Evolutionary conservation across 176 grass and related monocot genomes (phyloP), one percentile per base, ranked within the genome.

Genomic region (Pontederia paniculata): DNA sequence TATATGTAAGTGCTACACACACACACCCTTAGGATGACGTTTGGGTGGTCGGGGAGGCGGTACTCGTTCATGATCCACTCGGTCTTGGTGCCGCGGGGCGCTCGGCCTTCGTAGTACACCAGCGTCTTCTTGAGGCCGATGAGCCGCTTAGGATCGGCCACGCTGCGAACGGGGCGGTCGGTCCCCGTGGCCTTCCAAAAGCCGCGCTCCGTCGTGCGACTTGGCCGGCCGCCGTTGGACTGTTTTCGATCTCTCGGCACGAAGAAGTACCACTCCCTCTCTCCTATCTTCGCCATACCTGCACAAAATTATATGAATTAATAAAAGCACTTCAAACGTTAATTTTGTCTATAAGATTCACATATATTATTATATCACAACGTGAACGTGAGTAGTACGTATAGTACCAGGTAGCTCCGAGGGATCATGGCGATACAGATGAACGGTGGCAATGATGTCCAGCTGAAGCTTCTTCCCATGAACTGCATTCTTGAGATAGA

Each of bases 21-120:
- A n/a, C n/a, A n/a, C n/a, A 82, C 85, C 76, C 75, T 83, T 1
- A 73, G 77, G 1, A 60, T 14, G 10, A 16, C 14, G 17, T 70
- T 9, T 2, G 56, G 14, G 13, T 11, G 4, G 6, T 80, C 78
- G 15, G 93, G 93, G 52, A 97, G 77, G 12, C 93, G 80, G 69
- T 97, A 97, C 72, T 97, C 93, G 56, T 97, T 97, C 93, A 97
- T 97, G 62, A 97, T 77, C 93, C 93, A 97, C 41, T 90, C 83
- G 1, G 93, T 97, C 80, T 88, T 91, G 50, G 71, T 72, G 65
- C 93, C 93, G 0, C 86, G 74, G 0, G 93, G 93, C 3, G 93
- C 93, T 8, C 93, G 83, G 1, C 93, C 93, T 56, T 84, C 57
- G 71, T 97, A 97, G 69, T 90, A 97, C 0, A 97, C 93, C 0